phyloP scores from a whole-genome alignment of 2,329 filamentous ascomycete species.

The Metarhizium brunneum region DNA sequence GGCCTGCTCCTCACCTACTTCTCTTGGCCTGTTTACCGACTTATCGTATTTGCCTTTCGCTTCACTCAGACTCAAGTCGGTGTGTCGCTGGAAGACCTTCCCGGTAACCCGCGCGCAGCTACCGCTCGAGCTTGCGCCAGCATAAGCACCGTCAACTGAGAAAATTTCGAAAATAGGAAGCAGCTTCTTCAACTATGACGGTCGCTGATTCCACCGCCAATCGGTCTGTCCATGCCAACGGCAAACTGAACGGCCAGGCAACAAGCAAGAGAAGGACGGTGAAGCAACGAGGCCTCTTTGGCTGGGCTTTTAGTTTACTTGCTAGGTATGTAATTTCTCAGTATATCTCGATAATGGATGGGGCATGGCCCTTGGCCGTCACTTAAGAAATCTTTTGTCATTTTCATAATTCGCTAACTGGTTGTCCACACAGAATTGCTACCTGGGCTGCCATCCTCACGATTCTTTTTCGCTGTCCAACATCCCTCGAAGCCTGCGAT shows the following conservation, averaged over 20 bases:
- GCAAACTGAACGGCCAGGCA: slow-evolving; percentile 21
- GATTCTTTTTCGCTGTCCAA: slow-evolving; percentile 73
- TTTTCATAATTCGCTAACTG: background rate
- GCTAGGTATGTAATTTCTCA: slow-evolving; percentile 38
- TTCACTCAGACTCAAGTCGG: background rate
- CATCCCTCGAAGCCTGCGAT: slow-evolving; percentile 55
- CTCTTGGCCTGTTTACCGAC: background rate
- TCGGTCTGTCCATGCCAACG: slow-evolving; percentile 27
- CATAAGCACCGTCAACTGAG: background rate
- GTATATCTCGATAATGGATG: no score
- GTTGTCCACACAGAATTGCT: slow-evolving; percentile 45
- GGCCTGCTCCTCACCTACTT: background rate
- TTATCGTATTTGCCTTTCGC: background rate
- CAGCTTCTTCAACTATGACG: slow-evolving; percentile 6
- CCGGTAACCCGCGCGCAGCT: background rate
- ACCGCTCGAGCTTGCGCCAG: background rate
- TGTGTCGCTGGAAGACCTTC: background rate
- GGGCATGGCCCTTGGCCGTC: no score
- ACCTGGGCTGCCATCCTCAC: slow-evolving; percentile 84
- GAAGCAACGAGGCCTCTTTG: slow-evolving; percentile 19
- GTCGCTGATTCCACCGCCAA: slow-evolving; percentile 31
- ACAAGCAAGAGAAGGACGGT: slow-evolving; percentile 12
- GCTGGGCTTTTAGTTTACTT: slow-evolving; percentile 35
- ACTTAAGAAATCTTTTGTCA: no score
- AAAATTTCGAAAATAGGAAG: background rate